Evolutionary conservation across 345 rosid species (phyloP).

Genomic region (Hevea brasiliensis): DNA sequence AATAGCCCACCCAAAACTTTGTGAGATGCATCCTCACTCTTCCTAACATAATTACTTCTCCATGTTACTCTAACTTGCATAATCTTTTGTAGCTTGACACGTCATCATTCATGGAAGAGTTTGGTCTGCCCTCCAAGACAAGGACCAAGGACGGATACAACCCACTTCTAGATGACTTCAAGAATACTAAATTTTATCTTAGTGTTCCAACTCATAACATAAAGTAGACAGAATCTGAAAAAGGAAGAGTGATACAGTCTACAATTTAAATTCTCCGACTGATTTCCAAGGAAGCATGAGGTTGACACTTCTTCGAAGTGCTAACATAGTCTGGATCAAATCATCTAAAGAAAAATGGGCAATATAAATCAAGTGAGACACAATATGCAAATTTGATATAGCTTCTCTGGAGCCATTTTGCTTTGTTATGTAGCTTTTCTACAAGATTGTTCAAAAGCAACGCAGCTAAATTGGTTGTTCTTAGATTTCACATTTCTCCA

Average conservation of each 20-base stretch:
- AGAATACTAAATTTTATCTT: conserved; percentile 82
- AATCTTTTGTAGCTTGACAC: conserved; percentile 61
- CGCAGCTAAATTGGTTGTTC: no score
- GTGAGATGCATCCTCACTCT: no score
- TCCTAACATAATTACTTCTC: background rate
- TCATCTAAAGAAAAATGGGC: conserved; percentile 11
- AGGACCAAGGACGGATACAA: conserved; percentile 91
- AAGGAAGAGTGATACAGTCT: background rate
- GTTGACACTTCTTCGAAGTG: background rate
- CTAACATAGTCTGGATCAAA: conserved; percentile 3
- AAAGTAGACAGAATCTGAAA: conserved; percentile 28
- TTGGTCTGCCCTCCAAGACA: conserved; percentile 82
- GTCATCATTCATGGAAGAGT: conserved; percentile 92
- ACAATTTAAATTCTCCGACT: background rate
- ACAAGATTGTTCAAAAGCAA: no score
- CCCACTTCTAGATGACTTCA: conserved; percentile 92
- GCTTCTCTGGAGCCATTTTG: no score
- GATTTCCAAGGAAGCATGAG: conserved; percentile 3
- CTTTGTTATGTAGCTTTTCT: no score
- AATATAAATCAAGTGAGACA: background rate
- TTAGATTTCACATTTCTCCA: no score
- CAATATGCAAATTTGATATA: no score
- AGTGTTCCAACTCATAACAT: conserved; percentile 94
- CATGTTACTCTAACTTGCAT: conserved; percentile 3
- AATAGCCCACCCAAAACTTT: no score